Evolutionary conservation across 345 rosid genomes (phyloP), one percentile per base, ranked within the genome.

Genomic region (Hibiscus trionum): DNA sequence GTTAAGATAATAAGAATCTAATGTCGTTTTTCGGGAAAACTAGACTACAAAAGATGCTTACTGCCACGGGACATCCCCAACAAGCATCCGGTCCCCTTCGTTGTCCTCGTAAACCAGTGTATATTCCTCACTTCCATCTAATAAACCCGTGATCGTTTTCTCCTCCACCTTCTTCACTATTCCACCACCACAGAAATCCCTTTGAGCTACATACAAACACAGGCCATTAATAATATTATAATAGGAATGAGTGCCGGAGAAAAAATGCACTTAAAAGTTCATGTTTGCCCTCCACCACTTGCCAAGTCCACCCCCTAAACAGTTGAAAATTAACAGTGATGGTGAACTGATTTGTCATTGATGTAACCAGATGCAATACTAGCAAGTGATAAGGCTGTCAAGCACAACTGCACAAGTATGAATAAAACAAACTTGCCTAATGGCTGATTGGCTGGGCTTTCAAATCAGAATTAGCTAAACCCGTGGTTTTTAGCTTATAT

Each of bases 21-120:
- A 74, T 75, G 53, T 4, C 14, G 53, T 47, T 47, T 11, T 47
- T 3, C 1, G 56, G 68, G 31, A 37, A 19, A 0, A 21, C 79
- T 77, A 77, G 24, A 78, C 27, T 72, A 76, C 84, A 73, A 29
- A 52, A 58, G 31, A 84, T 79, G 84, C 94, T 88, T 92, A 95
- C 99, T 87, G 88, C 99, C 99, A 95, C 55, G 99, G 99, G 79
- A 95, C 97, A 95, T 95, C 99, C 78, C 98, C 99, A 57, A 87
- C 98, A 76, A 95, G 99, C 96, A 95, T 90, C 87, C 89, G 89
- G 94, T 95, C 99, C 62, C 98, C 99, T 87, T 95, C 99, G 52
- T 85, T 86, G 77, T 93, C 99, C 83, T 95, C 98, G 59, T 95
- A 95, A 72, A 92, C 93, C 75, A 95, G 93, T 14, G 93, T 90